Conservation (phyloP, 495 filamentous ascomycete species). For the Eremomyces bilateralis region DNA sequence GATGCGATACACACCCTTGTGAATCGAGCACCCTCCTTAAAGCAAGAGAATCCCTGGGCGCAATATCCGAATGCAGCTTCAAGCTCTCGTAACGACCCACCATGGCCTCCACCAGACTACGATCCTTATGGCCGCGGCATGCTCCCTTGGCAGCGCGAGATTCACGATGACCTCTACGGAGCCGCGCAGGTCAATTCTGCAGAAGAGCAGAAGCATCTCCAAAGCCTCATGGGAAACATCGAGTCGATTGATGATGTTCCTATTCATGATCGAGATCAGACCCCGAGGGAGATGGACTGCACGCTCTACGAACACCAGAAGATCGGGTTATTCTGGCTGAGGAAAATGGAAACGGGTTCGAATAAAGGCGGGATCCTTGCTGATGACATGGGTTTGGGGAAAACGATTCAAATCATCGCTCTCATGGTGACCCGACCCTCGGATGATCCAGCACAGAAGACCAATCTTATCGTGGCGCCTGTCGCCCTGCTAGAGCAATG, state of each 20-base stretch:
- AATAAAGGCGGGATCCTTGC: constrained; percentile 73
- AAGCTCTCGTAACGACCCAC: no score
- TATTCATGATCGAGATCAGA: constrained; percentile 20
- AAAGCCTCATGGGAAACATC: constrained; percentile 17
- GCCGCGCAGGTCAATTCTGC: neutral
- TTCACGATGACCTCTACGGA: constrained; percentile 1
- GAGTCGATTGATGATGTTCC: constrained; percentile 18
- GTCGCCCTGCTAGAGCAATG: constrained; percentile 79
- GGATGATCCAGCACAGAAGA: constrained; percentile 39
- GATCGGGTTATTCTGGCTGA: constrained; percentile 64
- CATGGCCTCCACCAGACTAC: no score
- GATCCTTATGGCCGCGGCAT: no score
- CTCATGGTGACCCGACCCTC: constrained; percentile 58
- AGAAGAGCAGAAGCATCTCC: constrained; percentile 10
- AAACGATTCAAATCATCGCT: constrained; percentile 76
- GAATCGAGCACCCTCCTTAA: no score
- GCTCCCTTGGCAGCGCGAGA: no score
- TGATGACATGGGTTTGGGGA: constrained; percentile 91
- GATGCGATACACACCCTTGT: no score
- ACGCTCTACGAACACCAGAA: constrained; percentile 67
- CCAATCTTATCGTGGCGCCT: constrained; percentile 72
- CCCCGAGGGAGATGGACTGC: constrained; percentile 47
- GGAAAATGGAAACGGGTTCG: constrained; percentile 51
- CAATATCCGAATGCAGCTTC: no score
- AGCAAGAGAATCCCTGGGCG: no score